Evolutionary conservation across 345 rosid species (phyloP).

Genomic region (Acer negundo): DNA sequence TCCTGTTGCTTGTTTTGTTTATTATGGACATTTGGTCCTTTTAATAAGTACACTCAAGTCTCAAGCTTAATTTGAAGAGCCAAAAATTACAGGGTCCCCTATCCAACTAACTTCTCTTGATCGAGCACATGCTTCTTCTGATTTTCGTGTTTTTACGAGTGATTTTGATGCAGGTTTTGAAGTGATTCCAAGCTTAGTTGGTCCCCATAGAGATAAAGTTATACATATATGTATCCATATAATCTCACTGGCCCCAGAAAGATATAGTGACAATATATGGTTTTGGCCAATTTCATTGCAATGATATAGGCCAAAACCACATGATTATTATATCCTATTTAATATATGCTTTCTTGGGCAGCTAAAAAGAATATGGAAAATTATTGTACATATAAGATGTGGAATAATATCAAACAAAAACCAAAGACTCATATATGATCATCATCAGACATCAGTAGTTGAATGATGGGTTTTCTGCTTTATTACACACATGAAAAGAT

Average conservation of each 20-base stretch:
- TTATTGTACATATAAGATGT: background rate
- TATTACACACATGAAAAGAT: background rate
- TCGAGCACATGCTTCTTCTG: background rate
- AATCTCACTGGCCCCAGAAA: conserved; percentile 8
- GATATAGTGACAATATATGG: background rate
- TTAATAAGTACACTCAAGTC: too few species aligned
- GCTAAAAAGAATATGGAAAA: conserved; percentile 8
- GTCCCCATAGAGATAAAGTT: conserved; percentile 18
- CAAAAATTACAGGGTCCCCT: background rate
- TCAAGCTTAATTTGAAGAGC: too few species aligned
- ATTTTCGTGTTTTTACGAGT: background rate
- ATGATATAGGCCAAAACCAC: conserved; percentile 17
- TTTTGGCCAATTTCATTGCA: conserved; percentile 16
- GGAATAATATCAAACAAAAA: conserved; percentile 1
- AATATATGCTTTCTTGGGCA: conserved; percentile 6
- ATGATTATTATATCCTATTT: conserved; percentile 1
- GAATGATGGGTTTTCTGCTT: conserved; percentile 8
- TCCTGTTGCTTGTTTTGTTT: too few species aligned
- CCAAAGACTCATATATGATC: background rate
- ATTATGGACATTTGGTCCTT: too few species aligned
- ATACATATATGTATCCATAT: background rate
- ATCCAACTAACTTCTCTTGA: background rate
- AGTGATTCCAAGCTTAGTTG: conserved; percentile 20
- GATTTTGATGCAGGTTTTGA: conserved; percentile 15
- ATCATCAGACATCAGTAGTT: background rate